Conservation (phyloP, 768 basidiomycete species). For the Pseudohyphozyma bogoriensis region DNA sequence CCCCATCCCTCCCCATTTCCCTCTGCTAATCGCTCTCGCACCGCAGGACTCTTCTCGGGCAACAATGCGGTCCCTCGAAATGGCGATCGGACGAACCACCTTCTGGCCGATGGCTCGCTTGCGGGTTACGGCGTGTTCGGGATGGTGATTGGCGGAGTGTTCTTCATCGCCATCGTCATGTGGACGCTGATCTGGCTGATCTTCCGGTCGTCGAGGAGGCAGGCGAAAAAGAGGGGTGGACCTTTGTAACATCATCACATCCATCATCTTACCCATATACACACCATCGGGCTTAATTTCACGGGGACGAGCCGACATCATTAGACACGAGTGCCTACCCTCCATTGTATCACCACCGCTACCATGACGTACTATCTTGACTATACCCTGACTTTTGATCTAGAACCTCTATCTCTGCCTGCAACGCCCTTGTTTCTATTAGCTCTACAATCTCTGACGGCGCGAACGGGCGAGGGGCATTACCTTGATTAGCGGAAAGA, state of each 20-base stretch:
- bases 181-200: slow-evolving; percentile 18
- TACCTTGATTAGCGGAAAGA: no score
- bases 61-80: slow-evolving; percentile 61
- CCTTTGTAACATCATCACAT: not conserved
- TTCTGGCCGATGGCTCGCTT: not conserved
- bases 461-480: no score
- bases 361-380: no score
- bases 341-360: no score
- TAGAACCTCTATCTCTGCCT: no score
- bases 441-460: no score
- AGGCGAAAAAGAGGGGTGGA: slow-evolving; percentile 6
- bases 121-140: slow-evolving; percentile 8
- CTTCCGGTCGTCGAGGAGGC: slow-evolving; percentile 11
- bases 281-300: no score
- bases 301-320: no score
- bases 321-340: no score
- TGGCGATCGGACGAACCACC: slow-evolving; percentile 24
- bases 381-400: no score
- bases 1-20: no score
- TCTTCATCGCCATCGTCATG: slow-evolving; percentile 4
- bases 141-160: slow-evolving; percentile 4
- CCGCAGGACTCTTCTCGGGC: slow-evolving; percentile 54
- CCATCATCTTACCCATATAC: not conserved
- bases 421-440: no score
- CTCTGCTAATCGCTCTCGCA: slow-evolving; percentile 1